Evolutionary conservation across 1,284 basidiomycete species (phyloP), one percentile per base, ranked within the genome.

Genomic region (Coniferiporia sulphurascens): DNA sequence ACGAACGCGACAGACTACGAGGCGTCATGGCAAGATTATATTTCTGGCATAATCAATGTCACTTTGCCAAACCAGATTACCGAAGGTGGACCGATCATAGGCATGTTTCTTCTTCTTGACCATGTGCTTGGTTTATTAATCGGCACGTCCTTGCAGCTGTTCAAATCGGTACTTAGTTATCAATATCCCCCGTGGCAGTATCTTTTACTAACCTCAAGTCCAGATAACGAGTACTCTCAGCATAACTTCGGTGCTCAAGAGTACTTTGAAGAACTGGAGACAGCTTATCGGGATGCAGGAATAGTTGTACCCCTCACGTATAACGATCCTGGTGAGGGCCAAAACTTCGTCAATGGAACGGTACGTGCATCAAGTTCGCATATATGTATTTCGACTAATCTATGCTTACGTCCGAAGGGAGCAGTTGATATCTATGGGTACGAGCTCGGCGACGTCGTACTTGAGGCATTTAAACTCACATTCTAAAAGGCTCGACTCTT

Each of bases 191-290:
- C 13, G 43, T 13, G 15, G 15, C 27, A 7, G 17, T 55, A n/a
- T 15, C 9, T 5, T 15, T 12, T 44, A 22, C 49, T 35, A 41
- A 52, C 15, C 27, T 55, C 19, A 3, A n/a, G 15, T 17, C 45
- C 67, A 84, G 91, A 93, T 67, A 93, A 93, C 58, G 91, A 93
- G 70, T 92, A 86, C 66, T 76, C 76, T 3, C 85, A 89, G 64
- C 68, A 61, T 22, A 70, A 76, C 45, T 55, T 67, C 4, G 65
- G 72, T 3, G 76, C 78, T 52, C 84, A 81, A 0, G 80, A 82
- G 62, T 91, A 91, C 67, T 91, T 90, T 62, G 78, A 70, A 1
- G 78, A 89, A 54, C 75, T 91, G 1, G 78, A 86, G 68, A 72
- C 70, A 6, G 78, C 75, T 13, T 89, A 85, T 67, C 77, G 73